phyloP scores from a whole-genome alignment of 1,284 basidiomycete genomes.

The Trichosporon inkin region DNA sequence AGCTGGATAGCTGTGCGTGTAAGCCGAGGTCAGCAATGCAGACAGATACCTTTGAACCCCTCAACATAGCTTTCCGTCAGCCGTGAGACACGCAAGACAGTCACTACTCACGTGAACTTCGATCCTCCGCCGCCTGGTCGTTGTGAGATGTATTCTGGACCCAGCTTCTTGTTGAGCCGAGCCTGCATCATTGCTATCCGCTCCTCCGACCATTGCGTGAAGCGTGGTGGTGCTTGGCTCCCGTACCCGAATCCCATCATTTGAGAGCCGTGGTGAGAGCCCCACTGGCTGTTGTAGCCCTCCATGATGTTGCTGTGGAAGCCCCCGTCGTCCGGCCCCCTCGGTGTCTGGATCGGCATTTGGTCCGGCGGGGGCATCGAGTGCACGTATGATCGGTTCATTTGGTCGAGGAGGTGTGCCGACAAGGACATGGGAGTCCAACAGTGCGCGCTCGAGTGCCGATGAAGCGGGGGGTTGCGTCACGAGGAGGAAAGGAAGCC shows the following conservation, averaged over 20 bases:
- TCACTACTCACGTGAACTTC: constrained; percentile 59
- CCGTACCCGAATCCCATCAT: background rate
- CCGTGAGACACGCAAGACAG: background rate
- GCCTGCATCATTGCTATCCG: constrained; percentile 71
- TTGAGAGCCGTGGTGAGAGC: constrained; percentile 15
- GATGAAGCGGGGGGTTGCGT: background rate
- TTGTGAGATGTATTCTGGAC: constrained; percentile 87
- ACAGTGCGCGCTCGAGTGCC: background rate
- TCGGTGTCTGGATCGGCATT: constrained; percentile 18
- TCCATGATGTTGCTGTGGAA: constrained; percentile 1
- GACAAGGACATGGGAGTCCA: constrained; percentile 34
- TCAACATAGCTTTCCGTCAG: constrained; percentile 73
- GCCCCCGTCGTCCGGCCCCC: background rate
- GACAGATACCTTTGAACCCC: constrained; percentile 70
- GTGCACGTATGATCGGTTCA: constrained; percentile 22
- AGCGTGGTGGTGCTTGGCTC: constrained; percentile 17
- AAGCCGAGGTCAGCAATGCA: background rate
- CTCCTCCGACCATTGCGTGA: constrained; percentile 52
- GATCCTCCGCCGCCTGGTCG: constrained; percentile 77
- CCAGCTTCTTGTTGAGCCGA: constrained; percentile 80
- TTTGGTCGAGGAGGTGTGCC: constrained; percentile 34
- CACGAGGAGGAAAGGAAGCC: background rate
- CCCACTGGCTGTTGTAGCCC: constrained; percentile 15
- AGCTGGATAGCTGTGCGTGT: constrained; percentile 67
- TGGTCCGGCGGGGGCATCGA: constrained; percentile 13